Base-by-base conservation (phyloP, 129 eudicot genomes). In the Ambrosia trifida region DNA sequence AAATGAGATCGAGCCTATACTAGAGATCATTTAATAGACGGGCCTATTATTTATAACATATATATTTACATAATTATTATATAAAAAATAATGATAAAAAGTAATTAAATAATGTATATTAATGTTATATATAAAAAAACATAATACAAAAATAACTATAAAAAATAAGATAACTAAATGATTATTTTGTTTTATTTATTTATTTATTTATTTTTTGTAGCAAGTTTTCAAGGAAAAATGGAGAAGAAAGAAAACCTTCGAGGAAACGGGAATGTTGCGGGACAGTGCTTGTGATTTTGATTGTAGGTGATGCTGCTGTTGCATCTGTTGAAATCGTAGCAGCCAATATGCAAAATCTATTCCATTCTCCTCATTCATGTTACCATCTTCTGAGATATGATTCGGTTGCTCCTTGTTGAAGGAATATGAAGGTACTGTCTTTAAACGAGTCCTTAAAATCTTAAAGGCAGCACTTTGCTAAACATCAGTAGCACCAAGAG, bases 391-490 rank as follows among this genome's bases (percentile, higher is more conserved):
- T 9, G 78, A 49, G 54, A 60, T 58, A 64, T 68, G 79, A 41
- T 50, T 75, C 7, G 69, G 17, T 77, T 82, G 87, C 70, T 87
- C 96, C 59, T 85, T 83, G 67, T 79, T 82, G 67, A 90, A 88
- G 83, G 97, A 84, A 76, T 82, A 88, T 2, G 96, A 51, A 58
- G 97, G 99, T 7, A 95, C 91, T 24, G 99, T 88, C 88, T 95
- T 95, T 77, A 95, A 79, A 35, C 99, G 87, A 60, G 99, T 95
- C 76, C 94, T 83, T 59, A 95, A 85, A 54, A 90, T 83, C 87
- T 90, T 95, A 81, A 95, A 95, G 43, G 99, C 99, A 36, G 83
- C 78, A 81, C 97, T 89, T 95, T 95, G 97, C 99, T 95, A 89
- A 83, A 82, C 53, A 18, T 70, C 24, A 38, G 44, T 69, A 47